Evolutionary conservation across 371 early-diverging fungal genomes (phyloP), one percentile per base, ranked within the genome.

Genomic region (Hamiltosporidium tvaerminnensis): DNA sequence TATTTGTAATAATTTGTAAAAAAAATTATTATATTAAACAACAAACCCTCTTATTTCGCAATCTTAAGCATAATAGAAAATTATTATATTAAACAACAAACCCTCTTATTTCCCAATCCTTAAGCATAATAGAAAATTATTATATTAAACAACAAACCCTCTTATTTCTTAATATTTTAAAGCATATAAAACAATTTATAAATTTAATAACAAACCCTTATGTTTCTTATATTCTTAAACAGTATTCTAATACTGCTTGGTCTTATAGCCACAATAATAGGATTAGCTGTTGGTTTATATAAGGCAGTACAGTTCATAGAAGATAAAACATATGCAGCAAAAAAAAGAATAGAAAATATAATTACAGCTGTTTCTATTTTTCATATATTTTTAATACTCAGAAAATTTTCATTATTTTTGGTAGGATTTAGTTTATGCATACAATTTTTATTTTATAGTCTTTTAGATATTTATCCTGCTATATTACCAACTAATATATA

Each of bases 251-350:
- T 63, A 30, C 33, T 67, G 2, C 32, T 74, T 35, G 16, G 68
- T 31, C 59, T 71, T 34, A 61, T 73, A 1, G 55, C 49, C 34
- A 54, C 47, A 35, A 57, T 78, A 12, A 35, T 75, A 41, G 70
- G 48, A 41, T 4, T 67, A 33, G 69, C 70, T 31, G 44, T 73
- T 16, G 76, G 70, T 12, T 54, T 74, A 12, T 69, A 71, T 5
- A 67, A 73, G 41, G 49, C 70, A 12, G 75, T 79, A 12, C 67
- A 69, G 2, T 79, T 63, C 65, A 76, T 79, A 41, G 79, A 77
- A 58, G 73, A 75, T 14, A 70, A 71, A n/a, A 61, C 79, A 36
- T 65, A 68, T 64, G 66, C 71, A 49, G 75, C 77, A 36, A 76
- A 75, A 63, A 67, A 73, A 32, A 68, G 59, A 38, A 75, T 79